phyloP scores from a whole-genome alignment of 768 basidiomycete species.

The Rickenella mellea region DNA sequence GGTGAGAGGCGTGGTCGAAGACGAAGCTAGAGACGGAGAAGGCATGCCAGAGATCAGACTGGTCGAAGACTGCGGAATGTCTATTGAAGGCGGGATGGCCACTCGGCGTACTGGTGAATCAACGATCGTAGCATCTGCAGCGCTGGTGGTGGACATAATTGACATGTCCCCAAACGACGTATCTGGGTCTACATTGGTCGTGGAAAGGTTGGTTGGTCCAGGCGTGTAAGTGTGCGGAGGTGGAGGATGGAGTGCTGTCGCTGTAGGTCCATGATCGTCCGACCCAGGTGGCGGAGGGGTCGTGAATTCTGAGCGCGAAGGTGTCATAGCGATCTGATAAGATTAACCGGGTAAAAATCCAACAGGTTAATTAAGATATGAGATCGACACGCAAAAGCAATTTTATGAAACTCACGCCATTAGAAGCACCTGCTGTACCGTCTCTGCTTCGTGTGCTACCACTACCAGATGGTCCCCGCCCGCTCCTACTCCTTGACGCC shows the following conservation, averaged over 20 bases:
- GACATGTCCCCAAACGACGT: no score
- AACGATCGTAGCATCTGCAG: background rate
- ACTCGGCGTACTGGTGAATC: background rate
- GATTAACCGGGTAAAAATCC: background rate
- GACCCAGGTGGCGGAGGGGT: slow-evolving; percentile 32
- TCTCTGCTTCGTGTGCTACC: background rate
- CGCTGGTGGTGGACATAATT: background rate
- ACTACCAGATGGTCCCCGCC: slow-evolving; percentile 2
- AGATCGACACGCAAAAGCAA: no score
- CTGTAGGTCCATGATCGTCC: slow-evolving; percentile 1
- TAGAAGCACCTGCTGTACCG: background rate
- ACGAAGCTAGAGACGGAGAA: background rate
- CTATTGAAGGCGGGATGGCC: background rate
- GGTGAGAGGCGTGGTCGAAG: background rate
- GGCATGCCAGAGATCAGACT: no score
- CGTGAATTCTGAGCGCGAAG: slow-evolving; percentile 29
- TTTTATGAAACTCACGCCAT: background rate
- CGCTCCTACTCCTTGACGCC: slow-evolving; percentile 10
- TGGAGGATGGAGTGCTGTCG: slow-evolving; percentile 12
- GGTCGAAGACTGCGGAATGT: background rate
- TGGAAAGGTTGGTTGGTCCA: no score
- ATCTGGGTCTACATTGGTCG: no score
- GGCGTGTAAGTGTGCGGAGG: slow-evolving; percentile 15
- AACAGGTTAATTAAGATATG: background rate
- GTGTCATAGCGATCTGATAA: no score